Percentiles rank a stretch among this genome's conserved stretches.
phyloP scores from a whole-genome alignment of 495 filamentous ascomycete genomes.

The Bryoglossum gracile region DNA sequence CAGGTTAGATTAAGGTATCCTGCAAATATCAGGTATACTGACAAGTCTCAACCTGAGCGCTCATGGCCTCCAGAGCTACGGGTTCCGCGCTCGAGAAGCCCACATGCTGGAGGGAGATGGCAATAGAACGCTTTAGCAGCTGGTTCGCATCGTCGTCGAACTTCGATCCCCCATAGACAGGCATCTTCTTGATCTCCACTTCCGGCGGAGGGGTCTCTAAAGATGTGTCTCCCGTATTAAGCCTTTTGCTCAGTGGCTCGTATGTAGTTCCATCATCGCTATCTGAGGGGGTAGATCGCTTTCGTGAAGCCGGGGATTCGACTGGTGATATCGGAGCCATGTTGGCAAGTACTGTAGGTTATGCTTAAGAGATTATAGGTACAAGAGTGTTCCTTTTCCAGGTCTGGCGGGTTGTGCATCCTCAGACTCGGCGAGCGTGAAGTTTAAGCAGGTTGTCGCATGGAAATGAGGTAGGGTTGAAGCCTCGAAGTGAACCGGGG shows the following conservation, averaged over 20 bases:
- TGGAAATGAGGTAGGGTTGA: not conserved
- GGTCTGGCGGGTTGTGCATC: not conserved
- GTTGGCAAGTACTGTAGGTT: not conserved
- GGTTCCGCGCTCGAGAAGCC: conserved; percentile 14
- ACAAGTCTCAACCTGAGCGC: conserved; percentile 21
- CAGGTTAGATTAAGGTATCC: conserved; percentile 10
- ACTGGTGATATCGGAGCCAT: conserved; percentile 21
- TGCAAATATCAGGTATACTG: not conserved
- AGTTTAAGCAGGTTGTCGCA: not conserved
- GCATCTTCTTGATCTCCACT: not conserved
- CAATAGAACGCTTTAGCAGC: conserved; percentile 19
- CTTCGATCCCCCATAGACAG: no score
- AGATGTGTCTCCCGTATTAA: no score
- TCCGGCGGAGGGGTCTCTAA: not conserved
- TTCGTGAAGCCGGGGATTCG: conserved; percentile 14
- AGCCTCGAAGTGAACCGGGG: no score
- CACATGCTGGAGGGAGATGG: conserved; percentile 14
- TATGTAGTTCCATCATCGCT: conserved; percentile 14
- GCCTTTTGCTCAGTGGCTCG: no score
- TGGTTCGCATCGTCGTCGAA: conserved; percentile 21
- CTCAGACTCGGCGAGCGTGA: not conserved
- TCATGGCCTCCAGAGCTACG: conserved; percentile 20
- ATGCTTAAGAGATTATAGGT: not conserved
- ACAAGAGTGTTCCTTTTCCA: not conserved
- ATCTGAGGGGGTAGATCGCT: conserved; percentile 17